Percentiles rank a stretch among this genome's conserved stretches.
phyloP scores from a whole-genome alignment of 192 early-diverging fungal genomes.

The Coemansia sp. region DNA sequence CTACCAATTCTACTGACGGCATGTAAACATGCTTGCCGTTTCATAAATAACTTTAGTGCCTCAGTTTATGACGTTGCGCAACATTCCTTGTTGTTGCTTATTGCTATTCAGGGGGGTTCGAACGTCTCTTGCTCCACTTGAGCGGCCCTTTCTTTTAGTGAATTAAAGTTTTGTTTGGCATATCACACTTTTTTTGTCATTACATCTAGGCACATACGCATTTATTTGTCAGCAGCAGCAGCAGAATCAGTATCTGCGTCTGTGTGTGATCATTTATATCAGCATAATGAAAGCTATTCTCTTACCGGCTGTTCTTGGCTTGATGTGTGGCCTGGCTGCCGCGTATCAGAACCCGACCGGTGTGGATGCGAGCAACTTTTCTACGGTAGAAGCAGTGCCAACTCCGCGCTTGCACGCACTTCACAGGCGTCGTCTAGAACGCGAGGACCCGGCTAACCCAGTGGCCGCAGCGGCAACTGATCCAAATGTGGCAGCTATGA shows the following conservation, averaged over 20 bases:
- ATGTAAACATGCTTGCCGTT: background rate
- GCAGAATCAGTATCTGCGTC: background rate
- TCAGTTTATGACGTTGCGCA: background rate
- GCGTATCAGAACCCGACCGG: background rate
- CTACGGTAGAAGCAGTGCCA: background rate
- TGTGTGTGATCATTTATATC: background rate
- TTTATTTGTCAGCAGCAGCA: background rate
- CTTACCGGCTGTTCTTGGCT: background rate
- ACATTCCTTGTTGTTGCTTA: background rate
- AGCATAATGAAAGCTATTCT: conserved; percentile 1
- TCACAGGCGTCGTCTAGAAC: conserved; percentile 25
- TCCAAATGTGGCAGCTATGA: conserved; percentile 51
- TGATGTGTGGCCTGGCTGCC: background rate
- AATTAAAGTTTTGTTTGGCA: background rate
- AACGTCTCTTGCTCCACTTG: background rate
- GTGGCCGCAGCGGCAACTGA: conserved; percentile 54
- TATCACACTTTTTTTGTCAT: background rate
- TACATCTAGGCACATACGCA: background rate
- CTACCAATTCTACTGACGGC: background rate
- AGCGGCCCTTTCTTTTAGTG: background rate
- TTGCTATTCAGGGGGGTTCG: background rate
- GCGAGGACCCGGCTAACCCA: conserved; percentile 48
- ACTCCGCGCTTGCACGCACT: conserved; percentile 11
- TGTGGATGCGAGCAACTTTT: background rate
- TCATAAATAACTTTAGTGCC: background rate